A percentile compares a stretch with the other conserved stretches of the same genome.
phyloP scores from a whole-genome alignment of 2,329 filamentous ascomycete genomes.

The Alternaria viburni region DNA sequence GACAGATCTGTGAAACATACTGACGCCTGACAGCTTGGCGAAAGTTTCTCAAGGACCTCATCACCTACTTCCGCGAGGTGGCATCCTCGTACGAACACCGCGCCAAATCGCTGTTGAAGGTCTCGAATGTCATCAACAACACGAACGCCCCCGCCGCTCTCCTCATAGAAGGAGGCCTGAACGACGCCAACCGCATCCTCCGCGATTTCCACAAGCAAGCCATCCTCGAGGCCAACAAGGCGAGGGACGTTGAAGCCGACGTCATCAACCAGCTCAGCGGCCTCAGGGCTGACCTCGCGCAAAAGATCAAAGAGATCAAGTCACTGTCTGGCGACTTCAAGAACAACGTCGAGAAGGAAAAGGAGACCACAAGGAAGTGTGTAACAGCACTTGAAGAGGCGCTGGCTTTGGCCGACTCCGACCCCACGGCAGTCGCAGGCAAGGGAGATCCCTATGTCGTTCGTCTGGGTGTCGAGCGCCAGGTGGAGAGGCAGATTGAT shows the following conservation, averaged over 20 bases:
- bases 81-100: slow-evolving; percentile 87
- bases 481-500: slow-evolving; percentile 90
- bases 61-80: slow-evolving; percentile 91
- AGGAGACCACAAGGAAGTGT: slow-evolving; percentile 79
- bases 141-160: slow-evolving; percentile 77
- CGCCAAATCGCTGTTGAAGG: slow-evolving; percentile 80
- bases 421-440: slow-evolving; percentile 75
- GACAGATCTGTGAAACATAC: neutral
- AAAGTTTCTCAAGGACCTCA: slow-evolving; percentile 92
- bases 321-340: slow-evolving; percentile 93
- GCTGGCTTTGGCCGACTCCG: slow-evolving; percentile 78
- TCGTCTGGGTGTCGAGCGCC: slow-evolving; percentile 82
- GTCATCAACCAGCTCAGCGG: slow-evolving; percentile 88
- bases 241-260: slow-evolving; percentile 87
- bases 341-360: slow-evolving; percentile 94
- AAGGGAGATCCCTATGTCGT: slow-evolving; percentile 94
- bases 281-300: slow-evolving; percentile 83
- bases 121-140: slow-evolving; percentile 84
- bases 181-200: slow-evolving; percentile 82
- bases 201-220: slow-evolving; percentile 82
- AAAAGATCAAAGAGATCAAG: slow-evolving; percentile 99
- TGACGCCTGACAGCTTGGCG: slow-evolving; percentile 76
- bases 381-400: slow-evolving; percentile 83
- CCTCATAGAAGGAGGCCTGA: slow-evolving; percentile 79
- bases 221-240: slow-evolving; percentile 82